phyloP scores from a whole-genome alignment of 768 basidiomycete genomes.

The Tephrocybe rancida region DNA sequence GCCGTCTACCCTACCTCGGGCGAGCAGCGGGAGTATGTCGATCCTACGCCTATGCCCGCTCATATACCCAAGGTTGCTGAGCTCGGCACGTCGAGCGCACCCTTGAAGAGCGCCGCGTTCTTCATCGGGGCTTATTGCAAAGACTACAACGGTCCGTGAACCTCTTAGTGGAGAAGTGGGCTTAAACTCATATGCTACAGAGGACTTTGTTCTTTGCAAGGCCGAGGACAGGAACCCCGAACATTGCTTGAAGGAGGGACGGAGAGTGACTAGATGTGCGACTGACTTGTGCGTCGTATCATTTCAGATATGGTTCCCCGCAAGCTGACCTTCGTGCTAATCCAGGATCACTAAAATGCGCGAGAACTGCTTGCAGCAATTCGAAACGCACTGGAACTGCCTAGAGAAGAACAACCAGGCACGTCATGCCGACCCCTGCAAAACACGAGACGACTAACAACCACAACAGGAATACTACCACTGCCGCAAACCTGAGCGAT shows the following conservation, averaged over 20 bases:
- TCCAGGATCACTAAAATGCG: slow-evolving; percentile 89
- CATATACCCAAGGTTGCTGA: slow-evolving; percentile 80
- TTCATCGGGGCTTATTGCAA: slow-evolving; percentile 96
- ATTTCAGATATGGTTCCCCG: not conserved
- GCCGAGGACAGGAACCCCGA: slow-evolving; percentile 86
- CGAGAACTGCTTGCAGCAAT: slow-evolving; percentile 86
- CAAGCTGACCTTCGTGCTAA: not conserved
- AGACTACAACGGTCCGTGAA: slow-evolving; percentile 86
- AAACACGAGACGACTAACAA: not conserved
- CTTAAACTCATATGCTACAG: slow-evolving; percentile 18
- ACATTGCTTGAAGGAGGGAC: slow-evolving; percentile 94
- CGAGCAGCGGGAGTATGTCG: slow-evolving; percentile 53
- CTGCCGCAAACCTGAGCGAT: slow-evolving; percentile 87
- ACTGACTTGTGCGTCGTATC: slow-evolving; percentile 76
- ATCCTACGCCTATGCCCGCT: slow-evolving; percentile 67
- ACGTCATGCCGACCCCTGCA: slow-evolving; percentile 24
- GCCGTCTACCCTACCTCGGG: slow-evolving; percentile 51
- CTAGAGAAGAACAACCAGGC: slow-evolving; percentile 95
- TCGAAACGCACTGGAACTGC: slow-evolving; percentile 93
- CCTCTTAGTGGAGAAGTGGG: not conserved
- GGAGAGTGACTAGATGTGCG: slow-evolving; percentile 94
- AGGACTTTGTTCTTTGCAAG: slow-evolving; percentile 90
- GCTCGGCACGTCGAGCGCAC: slow-evolving; percentile 87
- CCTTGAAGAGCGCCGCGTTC: slow-evolving; percentile 95
- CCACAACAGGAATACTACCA: slow-evolving; percentile 74